Conservation (phyloP, 805 yeast species). For the Kodamaea neixiangensis region DNA sequence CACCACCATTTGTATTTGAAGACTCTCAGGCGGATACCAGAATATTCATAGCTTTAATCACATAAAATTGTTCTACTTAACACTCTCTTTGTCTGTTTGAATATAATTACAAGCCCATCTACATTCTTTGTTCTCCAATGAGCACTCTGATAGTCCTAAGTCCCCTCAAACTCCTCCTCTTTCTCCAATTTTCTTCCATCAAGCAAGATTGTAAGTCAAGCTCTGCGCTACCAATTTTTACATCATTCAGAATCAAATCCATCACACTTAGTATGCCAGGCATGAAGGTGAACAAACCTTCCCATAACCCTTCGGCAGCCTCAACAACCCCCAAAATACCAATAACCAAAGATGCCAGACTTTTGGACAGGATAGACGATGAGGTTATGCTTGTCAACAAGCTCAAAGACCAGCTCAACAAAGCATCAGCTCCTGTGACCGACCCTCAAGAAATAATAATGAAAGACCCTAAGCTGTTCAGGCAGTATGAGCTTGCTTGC, state of each 20-base stretch:
- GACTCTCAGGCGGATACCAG: too few species aligned
- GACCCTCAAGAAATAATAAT: conserved; percentile 4
- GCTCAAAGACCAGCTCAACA: conserved; percentile 13
- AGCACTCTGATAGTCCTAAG: too few species aligned
- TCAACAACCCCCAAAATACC: background rate
- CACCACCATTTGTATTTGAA: too few species aligned
- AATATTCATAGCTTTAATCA: too few species aligned
- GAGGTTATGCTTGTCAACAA: conserved; percentile 21
- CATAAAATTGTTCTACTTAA: too few species aligned
- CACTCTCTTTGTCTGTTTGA: too few species aligned
- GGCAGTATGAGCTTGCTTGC: conserved; percentile 70
- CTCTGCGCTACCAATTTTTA: background rate
- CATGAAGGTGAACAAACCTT: background rate
- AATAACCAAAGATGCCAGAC: conserved; percentile 2
- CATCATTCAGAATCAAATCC: background rate
- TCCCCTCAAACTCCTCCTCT: too few species aligned
- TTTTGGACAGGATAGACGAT: conserved; percentile 21
- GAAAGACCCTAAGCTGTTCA: conserved; percentile 45
- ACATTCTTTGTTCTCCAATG: too few species aligned
- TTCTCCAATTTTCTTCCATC: background rate
- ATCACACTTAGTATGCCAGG: conserved; percentile 1
- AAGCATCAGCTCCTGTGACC: conserved; percentile 21
- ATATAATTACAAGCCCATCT: too few species aligned
- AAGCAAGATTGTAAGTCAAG: background rate
- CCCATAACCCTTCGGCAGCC: background rate